Conservation (phyloP, 331 rosid species). For the Ulmus americana region DNA sequence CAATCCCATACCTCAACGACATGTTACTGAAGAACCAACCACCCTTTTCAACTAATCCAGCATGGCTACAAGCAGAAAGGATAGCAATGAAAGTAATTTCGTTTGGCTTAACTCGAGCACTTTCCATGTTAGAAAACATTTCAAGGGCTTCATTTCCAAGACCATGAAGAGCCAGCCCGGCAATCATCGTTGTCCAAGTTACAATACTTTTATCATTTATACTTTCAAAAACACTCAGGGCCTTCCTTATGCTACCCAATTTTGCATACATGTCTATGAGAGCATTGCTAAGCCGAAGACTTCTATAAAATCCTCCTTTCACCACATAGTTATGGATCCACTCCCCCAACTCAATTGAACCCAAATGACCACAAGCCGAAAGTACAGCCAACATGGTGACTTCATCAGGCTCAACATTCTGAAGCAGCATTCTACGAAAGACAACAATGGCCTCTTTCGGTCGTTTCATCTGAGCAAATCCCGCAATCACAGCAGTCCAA, state of each 20-base stretch:
- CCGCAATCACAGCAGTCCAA: slow-evolving; percentile 60
- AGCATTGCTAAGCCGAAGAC: slow-evolving; percentile 42
- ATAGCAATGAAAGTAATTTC: slow-evolving; percentile 51
- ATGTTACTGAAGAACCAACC: slow-evolving; percentile 34
- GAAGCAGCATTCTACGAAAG: slow-evolving; percentile 51
- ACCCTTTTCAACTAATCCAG: slow-evolving; percentile 45
- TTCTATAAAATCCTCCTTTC: slow-evolving; percentile 32
- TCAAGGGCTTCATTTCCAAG: slow-evolving; percentile 47
- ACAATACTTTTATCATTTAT: slow-evolving; percentile 39
- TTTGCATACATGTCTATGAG: slow-evolving; percentile 73
- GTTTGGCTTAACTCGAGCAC: slow-evolving; percentile 42
- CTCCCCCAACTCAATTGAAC: slow-evolving; percentile 53
- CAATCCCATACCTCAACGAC: slow-evolving; percentile 38
- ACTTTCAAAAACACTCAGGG: slow-evolving; percentile 39
- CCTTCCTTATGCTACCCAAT: slow-evolving; percentile 52
- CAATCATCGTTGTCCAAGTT: slow-evolving; percentile 65
- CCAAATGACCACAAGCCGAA: slow-evolving; percentile 64
- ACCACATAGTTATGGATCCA: slow-evolving; percentile 53
- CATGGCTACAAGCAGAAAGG: slow-evolving; percentile 74
- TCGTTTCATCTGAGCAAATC: slow-evolving; percentile 37
- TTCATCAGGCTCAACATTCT: slow-evolving; percentile 53
- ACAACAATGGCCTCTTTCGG: slow-evolving; percentile 50
- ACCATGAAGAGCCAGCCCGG: slow-evolving; percentile 67
- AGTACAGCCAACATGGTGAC: slow-evolving; percentile 47
- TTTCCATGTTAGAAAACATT: slow-evolving; percentile 49